These are phyloP conservation scores for Pyrenophora seminiperda DNA, from an alignment of 2,329 filamentous ascomycete genomes.

Conservation along the genomic window DNA sequence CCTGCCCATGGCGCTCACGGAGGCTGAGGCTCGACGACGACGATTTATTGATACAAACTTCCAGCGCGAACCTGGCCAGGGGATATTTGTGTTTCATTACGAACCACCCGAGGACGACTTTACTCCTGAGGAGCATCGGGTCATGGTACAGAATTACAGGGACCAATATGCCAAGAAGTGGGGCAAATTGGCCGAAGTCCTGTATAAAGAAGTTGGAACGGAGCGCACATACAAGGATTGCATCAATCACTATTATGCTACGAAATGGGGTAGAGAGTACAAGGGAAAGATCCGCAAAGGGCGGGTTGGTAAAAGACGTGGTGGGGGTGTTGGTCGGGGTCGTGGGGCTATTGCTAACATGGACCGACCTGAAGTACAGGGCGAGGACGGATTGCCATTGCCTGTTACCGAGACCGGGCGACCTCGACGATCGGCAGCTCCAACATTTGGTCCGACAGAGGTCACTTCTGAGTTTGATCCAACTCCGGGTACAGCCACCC, in stretches of 20 bases:
- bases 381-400: conserved; percentile 47
- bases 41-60: conserved; percentile 71
- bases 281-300: conserved; percentile 68
- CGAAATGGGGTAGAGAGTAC: conserved; percentile 74
- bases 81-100: conserved; percentile 73
- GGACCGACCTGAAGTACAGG: conserved; percentile 47
- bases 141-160: conserved; percentile 75
- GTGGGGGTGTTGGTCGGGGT: conserved; percentile 49
- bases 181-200: conserved; percentile 73
- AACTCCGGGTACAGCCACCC: conserved; percentile 35
- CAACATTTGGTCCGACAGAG: conserved; percentile 71
- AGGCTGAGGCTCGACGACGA: conserved; percentile 63
- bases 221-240: conserved; percentile 76
- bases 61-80: conserved; percentile 66
- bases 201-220: conserved; percentile 55
- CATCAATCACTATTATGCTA: conserved; percentile 85
- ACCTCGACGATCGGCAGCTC: conserved; percentile 63
- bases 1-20: conserved; percentile 71
- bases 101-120: conserved; percentile 77
- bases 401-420: conserved; percentile 56
- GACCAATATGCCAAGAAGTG: conserved; percentile 78
- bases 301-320: conserved; percentile 39
- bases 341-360: conserved; percentile 65
- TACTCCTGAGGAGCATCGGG: conserved; percentile 69
- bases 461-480: conserved; percentile 62